Conservation (phyloP, 1,139 yeast species). For the Pichia sp. region DNA sequence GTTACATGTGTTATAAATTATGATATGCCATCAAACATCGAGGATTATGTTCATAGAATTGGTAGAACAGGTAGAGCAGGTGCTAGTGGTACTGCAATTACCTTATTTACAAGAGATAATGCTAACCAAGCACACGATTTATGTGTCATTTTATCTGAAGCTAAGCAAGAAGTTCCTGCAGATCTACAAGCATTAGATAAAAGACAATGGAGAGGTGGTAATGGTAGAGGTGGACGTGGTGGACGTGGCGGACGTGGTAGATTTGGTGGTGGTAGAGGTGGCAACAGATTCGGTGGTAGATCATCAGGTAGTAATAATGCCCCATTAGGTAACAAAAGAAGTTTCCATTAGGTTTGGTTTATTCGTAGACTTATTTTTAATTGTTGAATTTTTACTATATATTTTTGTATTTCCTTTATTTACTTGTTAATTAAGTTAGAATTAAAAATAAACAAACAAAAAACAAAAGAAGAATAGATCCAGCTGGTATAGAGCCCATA, state of each 20-base stretch:
- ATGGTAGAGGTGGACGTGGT: slow-evolving; percentile 45
- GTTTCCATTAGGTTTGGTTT: slow-evolving; percentile 1
- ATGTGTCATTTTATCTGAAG: slow-evolving; percentile 88
- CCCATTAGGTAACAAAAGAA: slow-evolving; percentile 23
- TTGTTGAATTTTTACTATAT: not conserved
- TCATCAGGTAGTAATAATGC: slow-evolving; percentile 24
- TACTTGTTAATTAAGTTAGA: too few species aligned
- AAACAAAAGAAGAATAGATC: not conserved
- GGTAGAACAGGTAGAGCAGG: not conserved
- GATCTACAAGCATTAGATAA: slow-evolving; percentile 53
- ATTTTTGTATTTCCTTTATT: not conserved
- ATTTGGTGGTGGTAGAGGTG: slow-evolving; percentile 48
- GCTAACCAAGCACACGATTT: slow-evolving; percentile 86
- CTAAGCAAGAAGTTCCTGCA: slow-evolving; percentile 79
- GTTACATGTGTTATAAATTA: slow-evolving; percentile 87
- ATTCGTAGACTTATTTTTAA: not conserved
- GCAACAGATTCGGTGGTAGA: slow-evolving; percentile 38
- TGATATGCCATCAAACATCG: slow-evolving; percentile 56
- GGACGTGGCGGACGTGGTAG: slow-evolving; percentile 47
- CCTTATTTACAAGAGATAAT: slow-evolving; percentile 87
- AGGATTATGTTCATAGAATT: not conserved
- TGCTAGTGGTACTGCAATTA: slow-evolving; percentile 47
- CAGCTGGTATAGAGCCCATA: too few species aligned
- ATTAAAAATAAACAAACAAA: not conserved
- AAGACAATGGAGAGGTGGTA: slow-evolving; percentile 40